A percentile compares a stretch with the other conserved stretches of the same genome.
These are phyloP conservation scores for Clitopilus passeckerianus DNA, from an alignment of 768 basidiomycete species.

Conservation along the genomic window DNA sequence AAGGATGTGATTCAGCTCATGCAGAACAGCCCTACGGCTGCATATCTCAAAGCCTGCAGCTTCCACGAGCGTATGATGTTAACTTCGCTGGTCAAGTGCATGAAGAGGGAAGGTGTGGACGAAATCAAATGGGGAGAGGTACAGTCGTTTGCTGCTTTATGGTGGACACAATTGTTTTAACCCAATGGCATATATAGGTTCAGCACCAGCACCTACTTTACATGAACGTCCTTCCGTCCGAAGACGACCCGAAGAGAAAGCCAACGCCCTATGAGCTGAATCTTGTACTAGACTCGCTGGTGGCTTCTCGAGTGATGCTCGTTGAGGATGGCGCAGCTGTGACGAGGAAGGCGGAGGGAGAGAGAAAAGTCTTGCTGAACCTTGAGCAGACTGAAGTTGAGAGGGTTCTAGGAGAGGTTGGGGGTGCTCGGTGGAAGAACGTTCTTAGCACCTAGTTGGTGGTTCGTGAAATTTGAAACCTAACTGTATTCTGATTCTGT, in stretches of 20 bases:
- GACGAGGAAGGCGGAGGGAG: slow-evolving; percentile 51
- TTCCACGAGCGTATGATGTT: slow-evolving; percentile 89
- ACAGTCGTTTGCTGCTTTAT: slow-evolving; percentile 13
- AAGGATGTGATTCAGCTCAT: slow-evolving; percentile 75
- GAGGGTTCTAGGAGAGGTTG: slow-evolving; percentile 77
- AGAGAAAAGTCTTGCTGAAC: slow-evolving; percentile 75
- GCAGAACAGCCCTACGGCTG: slow-evolving; percentile 89
- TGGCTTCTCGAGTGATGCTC: slow-evolving; percentile 72
- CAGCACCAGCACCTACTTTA: slow-evolving; percentile 74
- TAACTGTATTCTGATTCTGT: neutral
- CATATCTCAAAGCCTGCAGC: slow-evolving; percentile 76
- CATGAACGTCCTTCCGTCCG: slow-evolving; percentile 54
- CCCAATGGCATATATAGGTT: slow-evolving; percentile 31
- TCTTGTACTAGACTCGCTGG: slow-evolving; percentile 69
- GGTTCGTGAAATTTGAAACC: neutral
- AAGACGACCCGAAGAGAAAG: slow-evolving; percentile 50
- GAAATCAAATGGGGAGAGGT: slow-evolving; percentile 87
- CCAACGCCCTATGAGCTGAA: slow-evolving; percentile 61
- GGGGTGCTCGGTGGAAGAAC: slow-evolving; percentile 64
- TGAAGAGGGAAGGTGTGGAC: slow-evolving; percentile 79
- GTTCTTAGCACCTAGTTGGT: slow-evolving; percentile 24
- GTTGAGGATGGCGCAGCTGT: slow-evolving; percentile 59
- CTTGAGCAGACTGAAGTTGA: slow-evolving; percentile 83
- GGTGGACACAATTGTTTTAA: no score
- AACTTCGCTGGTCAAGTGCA: slow-evolving; percentile 75